These are phyloP conservation scores for Henningerozyma blattae DNA, from an alignment of 805 yeast genomes.

Conservation along the genomic window DNA sequence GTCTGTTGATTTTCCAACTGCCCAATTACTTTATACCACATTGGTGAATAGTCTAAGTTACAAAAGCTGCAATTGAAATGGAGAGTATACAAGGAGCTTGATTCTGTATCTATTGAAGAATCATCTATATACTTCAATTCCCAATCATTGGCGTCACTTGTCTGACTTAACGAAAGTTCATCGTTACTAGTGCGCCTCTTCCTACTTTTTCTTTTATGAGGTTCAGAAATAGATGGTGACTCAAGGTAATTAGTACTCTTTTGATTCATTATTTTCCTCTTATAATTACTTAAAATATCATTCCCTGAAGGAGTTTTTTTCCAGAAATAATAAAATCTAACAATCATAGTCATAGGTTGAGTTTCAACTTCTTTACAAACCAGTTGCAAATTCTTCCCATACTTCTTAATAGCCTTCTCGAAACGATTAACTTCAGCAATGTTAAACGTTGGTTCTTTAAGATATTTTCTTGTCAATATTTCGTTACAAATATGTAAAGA, in stretches of 20 bases:
- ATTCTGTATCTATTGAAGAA: conserved; percentile 50
- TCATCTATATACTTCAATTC: conserved; percentile 30
- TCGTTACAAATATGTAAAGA: conserved; percentile 37
- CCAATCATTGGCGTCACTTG: conserved; percentile 2
- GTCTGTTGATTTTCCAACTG: conserved; percentile 15
- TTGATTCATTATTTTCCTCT: conserved; percentile 27
- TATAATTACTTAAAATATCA: conserved; percentile 69
- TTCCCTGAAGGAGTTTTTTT: conserved; percentile 73
- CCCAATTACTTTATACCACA: conserved; percentile 25
- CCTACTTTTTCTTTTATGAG: conserved; percentile 7
- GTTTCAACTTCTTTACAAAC: conserved; percentile 61
- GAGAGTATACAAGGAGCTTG: conserved; percentile 29
- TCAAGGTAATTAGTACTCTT: too few relatives aligned
- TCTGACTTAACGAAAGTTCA: background rate
- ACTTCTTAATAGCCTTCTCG: conserved; percentile 59
- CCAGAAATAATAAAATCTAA: conserved; percentile 84
- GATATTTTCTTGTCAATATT: conserved; percentile 39
- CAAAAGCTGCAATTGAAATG: conserved; percentile 65
- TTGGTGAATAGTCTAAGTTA: conserved; percentile 26
- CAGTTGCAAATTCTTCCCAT: conserved; percentile 71
- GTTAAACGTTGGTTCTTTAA: conserved; percentile 70
- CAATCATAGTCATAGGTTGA: conserved; percentile 67
- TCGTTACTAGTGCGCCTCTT: background rate
- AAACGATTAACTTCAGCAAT: conserved; percentile 52
- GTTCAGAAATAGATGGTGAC: too few relatives aligned